These are phyloP conservation scores for Leccinum aurantiacum DNA, from an alignment of 768 basidiomycete genomes.

Conservation along the genomic window DNA sequence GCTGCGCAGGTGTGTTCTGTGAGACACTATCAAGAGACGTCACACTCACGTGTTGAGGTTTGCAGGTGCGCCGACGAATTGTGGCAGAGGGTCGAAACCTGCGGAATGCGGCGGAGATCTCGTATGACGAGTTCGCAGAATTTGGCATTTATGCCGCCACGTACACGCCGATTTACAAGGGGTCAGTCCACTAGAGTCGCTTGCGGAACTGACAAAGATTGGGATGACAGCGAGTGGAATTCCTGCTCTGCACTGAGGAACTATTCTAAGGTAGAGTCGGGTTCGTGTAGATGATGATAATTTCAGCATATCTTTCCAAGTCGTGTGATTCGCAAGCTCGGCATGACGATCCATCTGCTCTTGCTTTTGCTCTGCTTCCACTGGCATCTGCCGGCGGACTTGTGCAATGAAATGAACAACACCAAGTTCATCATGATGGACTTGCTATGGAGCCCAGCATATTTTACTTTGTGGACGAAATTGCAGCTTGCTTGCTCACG, in stretches of 20 bases:
- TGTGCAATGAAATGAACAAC: too few relatives aligned
- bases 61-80: conserved; percentile 86
- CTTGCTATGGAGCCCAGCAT: too few relatives aligned
- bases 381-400: too few relatives aligned
- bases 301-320: too few relatives aligned
- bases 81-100: conserved; percentile 94
- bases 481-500: too few relatives aligned
- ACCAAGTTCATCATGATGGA: too few relatives aligned
- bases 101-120: conserved; percentile 86
- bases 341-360: too few relatives aligned
- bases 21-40: background rate
- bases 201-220: conserved; percentile 76
- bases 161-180: conserved; percentile 92
- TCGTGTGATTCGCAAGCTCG: too few relatives aligned
- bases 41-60: background rate
- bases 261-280: conserved; percentile 8
- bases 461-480: too few relatives aligned
- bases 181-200: conserved; percentile 78
- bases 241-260: conserved; percentile 66
- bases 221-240: conserved; percentile 71
- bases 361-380: too few relatives aligned
- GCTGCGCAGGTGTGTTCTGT: conserved; percentile 61
- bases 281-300: conserved; percentile 17
- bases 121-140: conserved; percentile 91
- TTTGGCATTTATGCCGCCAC: conserved; percentile 94